Evolutionary conservation across 2,329 filamentous ascomycete species (phyloP), one percentile per base, ranked within the genome.

Genomic region (Trichoderma afroharzianum): DNA sequence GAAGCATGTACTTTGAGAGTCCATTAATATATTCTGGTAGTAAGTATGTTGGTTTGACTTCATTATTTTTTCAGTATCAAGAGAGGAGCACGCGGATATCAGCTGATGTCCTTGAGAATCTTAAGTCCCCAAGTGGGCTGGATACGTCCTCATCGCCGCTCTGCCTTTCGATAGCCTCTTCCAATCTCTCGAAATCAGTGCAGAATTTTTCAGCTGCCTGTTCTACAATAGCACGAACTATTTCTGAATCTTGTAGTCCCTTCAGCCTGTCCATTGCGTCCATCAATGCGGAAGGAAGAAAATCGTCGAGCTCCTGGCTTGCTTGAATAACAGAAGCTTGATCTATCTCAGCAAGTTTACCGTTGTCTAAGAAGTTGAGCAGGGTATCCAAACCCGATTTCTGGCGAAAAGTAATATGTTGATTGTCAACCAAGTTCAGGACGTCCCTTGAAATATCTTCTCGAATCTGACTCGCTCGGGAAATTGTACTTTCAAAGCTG

Each of bases 281-380:
- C 85, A 98, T 95, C 33, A 97, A 86, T 3, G 95, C 96, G 1
- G 94, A 97, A 0, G 96, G 95, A 28, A 99, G 84, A 82, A 98
- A 99, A 73, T 94, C 91, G 78, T 99, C 96, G 7, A 99, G 85
- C 53, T 87, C 88, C 76, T 95, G 93, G 76, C 93, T 93, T 2
- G 91, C 90, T 63, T 85, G 82, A 1, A 87, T 82, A n/a, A 98
- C 84, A 55, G 81, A 79, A 50, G 79, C 75, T 9, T 75, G 32
- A 26, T 47, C 21, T 18, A 71, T 26, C 18, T n/a, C n/a, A 6
- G 26, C 75, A n/a, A 72, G 71, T 74, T 75, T 14, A 80, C 78
- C 26, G 73, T 78, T 43, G 82, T 77, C 82, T 1, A 95, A 79
- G 0, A 88, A 87, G 6, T 84, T 81, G 14, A 97, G 84, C 0